Evolutionary conservation across 2,329 filamentous ascomycete genomes (phyloP).

Genomic region (Nemania diffusa): DNA sequence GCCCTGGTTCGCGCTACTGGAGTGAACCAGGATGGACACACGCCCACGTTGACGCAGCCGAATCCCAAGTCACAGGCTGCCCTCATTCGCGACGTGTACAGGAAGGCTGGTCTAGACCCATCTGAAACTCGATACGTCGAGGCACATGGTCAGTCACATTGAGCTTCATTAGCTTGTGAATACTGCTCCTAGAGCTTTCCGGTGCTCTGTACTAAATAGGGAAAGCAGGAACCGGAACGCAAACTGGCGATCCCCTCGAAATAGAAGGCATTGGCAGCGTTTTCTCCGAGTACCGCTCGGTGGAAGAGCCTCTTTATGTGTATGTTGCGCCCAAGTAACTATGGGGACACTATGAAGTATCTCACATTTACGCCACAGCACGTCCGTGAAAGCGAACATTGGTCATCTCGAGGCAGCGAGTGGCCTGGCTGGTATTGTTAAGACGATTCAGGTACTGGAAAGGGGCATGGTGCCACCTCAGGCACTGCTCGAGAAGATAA

Average conservation of each 20-base stretch:
- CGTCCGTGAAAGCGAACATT: constrained; percentile 17
- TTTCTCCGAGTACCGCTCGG: neutral
- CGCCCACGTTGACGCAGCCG: constrained; percentile 42
- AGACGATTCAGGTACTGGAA: constrained; percentile 28
- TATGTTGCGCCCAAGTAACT: neutral
- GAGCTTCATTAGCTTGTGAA: neutral
- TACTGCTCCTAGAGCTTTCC: neutral
- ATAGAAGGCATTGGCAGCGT: neutral
- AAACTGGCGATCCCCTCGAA: neutral
- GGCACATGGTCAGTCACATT: constrained; percentile 45
- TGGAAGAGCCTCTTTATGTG: neutral
- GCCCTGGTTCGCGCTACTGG: constrained; percentile 43
- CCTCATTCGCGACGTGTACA: constrained; percentile 49
- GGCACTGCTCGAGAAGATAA: constrained; percentile 26
- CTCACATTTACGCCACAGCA: neutral
- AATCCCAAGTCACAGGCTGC: constrained; percentile 60
- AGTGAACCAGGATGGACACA: constrained; percentile 56
- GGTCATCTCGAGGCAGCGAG: constrained; percentile 31
- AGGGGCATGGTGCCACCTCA: constrained; percentile 30
- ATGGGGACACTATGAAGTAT: neutral
- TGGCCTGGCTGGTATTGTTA: constrained; percentile 32
- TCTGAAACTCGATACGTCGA: constrained; percentile 46
- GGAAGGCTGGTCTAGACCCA: constrained; percentile 41
- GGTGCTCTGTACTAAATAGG: too few species aligned
- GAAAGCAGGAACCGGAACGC: neutral